These are phyloP conservation scores for Penicillium griseofulvum DNA, from an alignment of 2,329 filamentous ascomycete species.

Conservation along the genomic window DNA sequence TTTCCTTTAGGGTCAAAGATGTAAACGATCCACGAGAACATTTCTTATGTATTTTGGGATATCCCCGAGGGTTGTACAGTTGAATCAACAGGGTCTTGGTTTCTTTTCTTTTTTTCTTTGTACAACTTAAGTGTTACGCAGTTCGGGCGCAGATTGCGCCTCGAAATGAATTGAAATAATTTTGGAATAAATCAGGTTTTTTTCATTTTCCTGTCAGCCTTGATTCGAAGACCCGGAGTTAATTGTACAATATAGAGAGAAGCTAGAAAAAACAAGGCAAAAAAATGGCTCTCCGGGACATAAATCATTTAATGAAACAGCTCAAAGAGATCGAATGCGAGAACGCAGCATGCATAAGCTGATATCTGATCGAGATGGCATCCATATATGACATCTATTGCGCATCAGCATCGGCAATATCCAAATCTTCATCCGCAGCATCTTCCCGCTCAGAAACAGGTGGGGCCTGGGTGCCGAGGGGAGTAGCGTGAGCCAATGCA, in stretches of 20 bases:
- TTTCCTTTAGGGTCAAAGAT: not conserved
- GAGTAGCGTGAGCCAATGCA: slow-evolving; percentile 50
- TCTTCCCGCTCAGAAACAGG: slow-evolving; percentile 25
- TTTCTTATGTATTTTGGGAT: slow-evolving; percentile 2
- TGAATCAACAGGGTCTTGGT: slow-evolving; percentile 3
- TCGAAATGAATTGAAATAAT: not conserved
- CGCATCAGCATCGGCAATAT: slow-evolving; percentile 30
- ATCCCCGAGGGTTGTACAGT: not conserved
- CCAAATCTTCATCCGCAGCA: slow-evolving; percentile 30
- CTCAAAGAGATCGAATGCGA: slow-evolving; percentile 1
- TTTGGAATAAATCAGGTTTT: not conserved
- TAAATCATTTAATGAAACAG: slow-evolving; percentile 7
- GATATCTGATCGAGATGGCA: not conserved
- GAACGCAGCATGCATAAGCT: not conserved
- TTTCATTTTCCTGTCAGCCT: slow-evolving; percentile 3
- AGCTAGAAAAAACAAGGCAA: not conserved
- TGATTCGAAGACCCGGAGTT: not conserved
- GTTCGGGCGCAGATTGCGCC: not conserved
- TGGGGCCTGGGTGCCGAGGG: slow-evolving; percentile 35
- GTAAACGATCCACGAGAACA: slow-evolving; percentile 1
- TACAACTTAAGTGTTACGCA: not conserved
- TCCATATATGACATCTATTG: slow-evolving; percentile 9
- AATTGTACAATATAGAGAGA: slow-evolving; percentile 13
- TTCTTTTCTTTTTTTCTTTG: not conserved
- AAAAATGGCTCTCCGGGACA: slow-evolving; percentile 3